A percentile compares a stretch with the other conserved stretches of the same genome.
Conservation (phyloP, 192 early-diverging fungal species). For the Chytriomyces confervae region DNA sequence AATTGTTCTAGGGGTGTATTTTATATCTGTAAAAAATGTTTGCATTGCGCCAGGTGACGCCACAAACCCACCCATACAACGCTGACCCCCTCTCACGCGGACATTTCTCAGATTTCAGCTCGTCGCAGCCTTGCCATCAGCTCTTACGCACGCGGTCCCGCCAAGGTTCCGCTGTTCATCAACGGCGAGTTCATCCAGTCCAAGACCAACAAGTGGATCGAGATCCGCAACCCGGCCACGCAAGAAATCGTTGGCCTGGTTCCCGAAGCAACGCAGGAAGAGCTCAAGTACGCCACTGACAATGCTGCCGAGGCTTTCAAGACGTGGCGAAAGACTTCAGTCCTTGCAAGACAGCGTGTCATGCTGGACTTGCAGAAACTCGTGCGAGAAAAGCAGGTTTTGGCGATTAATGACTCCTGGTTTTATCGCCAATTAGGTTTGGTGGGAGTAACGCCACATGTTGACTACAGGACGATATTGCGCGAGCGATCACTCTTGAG, state of each 20-base stretch:
- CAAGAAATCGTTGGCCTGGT: constrained; percentile 86
- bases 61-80: no score
- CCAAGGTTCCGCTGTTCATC: constrained; percentile 68
- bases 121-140: neutral
- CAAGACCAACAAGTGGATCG: constrained; percentile 83
- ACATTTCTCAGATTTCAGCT: neutral
- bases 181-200: constrained; percentile 94
- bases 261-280: constrained; percentile 84
- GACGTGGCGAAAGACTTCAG: constrained; percentile 81
- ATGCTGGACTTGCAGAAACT: constrained; percentile 91
- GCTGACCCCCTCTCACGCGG: neutral
- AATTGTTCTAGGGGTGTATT: no score
- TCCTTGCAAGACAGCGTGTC: constrained; percentile 84
- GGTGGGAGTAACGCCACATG: neutral
- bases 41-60: neutral
- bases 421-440: neutral
- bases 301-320: constrained; percentile 80
- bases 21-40: constrained; percentile 5
- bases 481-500: constrained; percentile 81
- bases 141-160: neutral
- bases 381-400: constrained; percentile 75
- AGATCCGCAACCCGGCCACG: constrained; percentile 91
- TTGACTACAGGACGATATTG: constrained; percentile 65
- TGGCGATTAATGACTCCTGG: neutral
- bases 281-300: constrained; percentile 78